Percentiles rank a stretch among this genome's conserved stretches.
Conservation (phyloP, 192 early-diverging fungal species). For the Diversispora eburnea region DNA sequence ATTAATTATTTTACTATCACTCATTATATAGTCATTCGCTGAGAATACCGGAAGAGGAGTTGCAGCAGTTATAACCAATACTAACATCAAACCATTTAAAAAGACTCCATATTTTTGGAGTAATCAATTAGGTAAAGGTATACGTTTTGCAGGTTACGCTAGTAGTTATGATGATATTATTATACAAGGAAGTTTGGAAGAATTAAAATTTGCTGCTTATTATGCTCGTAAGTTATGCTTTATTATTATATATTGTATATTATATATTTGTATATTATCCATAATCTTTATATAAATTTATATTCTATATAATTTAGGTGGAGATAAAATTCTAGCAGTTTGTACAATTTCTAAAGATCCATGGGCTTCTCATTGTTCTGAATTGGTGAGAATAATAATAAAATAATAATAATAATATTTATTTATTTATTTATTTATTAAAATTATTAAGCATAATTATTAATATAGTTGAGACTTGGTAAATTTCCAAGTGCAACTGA, state of each 20-base stretch:
- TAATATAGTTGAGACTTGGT: background rate
- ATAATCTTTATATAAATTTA: background rate
- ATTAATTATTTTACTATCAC: background rate
- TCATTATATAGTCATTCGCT: conserved; percentile 34
- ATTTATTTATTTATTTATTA: background rate
- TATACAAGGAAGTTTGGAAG: conserved; percentile 36
- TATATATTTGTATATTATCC: background rate
- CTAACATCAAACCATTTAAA: conserved; percentile 36
- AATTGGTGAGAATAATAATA: conserved; percentile 30
- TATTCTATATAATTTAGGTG: conserved; percentile 15
- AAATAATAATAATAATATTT: background rate
- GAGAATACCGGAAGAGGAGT: conserved; percentile 37
- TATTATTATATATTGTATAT: too few species aligned
- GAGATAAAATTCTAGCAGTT: conserved; percentile 41
- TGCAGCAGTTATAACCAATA: conserved; percentile 31
- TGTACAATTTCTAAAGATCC: conserved; percentile 39
- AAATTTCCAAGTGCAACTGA: background rate
- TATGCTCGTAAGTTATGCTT: conserved; percentile 33
- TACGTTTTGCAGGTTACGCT: conserved; percentile 55
- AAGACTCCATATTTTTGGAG: conserved; percentile 60
- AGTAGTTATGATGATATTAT: conserved; percentile 52
- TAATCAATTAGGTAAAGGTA: conserved; percentile 49
- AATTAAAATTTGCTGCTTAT: conserved; percentile 32
- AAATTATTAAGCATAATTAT: background rate
- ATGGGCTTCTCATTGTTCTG: conserved; percentile 35